Base-by-base conservation (phyloP, 306 rosid species). In the Hippophae rhamnoides region DNA sequence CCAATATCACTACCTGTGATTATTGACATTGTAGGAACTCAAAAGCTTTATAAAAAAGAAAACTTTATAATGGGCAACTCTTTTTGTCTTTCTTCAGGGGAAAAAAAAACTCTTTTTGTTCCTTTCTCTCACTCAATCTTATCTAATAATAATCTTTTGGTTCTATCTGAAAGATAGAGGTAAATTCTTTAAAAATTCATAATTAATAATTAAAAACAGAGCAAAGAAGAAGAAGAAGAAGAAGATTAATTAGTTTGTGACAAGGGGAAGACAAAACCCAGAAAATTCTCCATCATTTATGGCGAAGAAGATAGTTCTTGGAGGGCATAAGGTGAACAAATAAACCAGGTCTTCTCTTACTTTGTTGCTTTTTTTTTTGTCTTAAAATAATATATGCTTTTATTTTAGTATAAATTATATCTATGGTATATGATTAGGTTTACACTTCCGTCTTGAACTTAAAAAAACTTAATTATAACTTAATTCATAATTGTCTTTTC, bases 181-280 rank as follows among this genome's bases (percentile, higher is more conserved):
- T 6, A 6, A 10, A 54, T 60, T 66, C 6, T 43, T 48, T 43
- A 43, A 27, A 27, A n/a, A 58, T 3, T 40, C 47, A 51, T 18
- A 27, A 14, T 43, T 9, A 38, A 18, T 54, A 60, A 26, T 31
- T 31, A 31, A 42, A 79, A 62, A 43, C 3, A 68, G 66, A 69
- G 60, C 69, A 67, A 13, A 49, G 68, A 79, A 64, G 81, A 13
- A 13, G 67, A 13, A 13, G 67, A 65, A 66, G 59, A 69, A 61
- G 1, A 48, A 68, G 77, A 64, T 80, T 73, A 61, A 75, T 18
- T 84, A 88, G 86, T 62, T 81, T 73, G 86, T 7, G 71, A 70
- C 47, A 58, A 73, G 84, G 69, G 93, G 92, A 82, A 78, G 97
- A 86, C 85, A 82, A 89, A 82, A 76, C 76, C 81, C 86, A 78